These are phyloP conservation scores for Sporobolomyces pararoseus DNA, from an alignment of 768 basidiomycete species.

Conservation along the genomic window DNA sequence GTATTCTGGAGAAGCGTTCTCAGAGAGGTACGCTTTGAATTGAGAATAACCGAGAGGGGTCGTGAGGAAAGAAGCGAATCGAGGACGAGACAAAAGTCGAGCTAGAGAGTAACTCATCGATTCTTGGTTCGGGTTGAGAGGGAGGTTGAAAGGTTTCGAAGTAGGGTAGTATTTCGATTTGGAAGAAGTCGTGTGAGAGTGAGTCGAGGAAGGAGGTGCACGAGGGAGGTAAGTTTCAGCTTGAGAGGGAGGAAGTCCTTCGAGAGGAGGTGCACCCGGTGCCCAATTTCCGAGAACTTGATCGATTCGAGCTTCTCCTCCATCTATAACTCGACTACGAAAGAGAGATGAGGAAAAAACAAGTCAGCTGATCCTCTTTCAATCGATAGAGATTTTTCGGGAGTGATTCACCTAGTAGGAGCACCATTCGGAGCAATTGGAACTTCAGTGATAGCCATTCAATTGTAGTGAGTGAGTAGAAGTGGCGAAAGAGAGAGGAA, in stretches of 20 bases:
- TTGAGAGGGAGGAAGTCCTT: too few species aligned
- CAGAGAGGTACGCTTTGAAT: slow-evolving; percentile 24
- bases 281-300: too few species aligned
- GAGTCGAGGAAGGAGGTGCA: too few species aligned
- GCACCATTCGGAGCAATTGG: too few species aligned
- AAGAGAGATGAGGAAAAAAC: neutral
- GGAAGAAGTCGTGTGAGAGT: neutral
- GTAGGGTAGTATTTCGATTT: neutral
- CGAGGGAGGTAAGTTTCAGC: too few species aligned
- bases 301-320: too few species aligned
- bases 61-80: slow-evolving; percentile 20
- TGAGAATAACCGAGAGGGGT: slow-evolving; percentile 23
- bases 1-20: neutral
- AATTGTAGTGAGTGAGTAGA: too few species aligned
- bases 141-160: slow-evolving; percentile 5
- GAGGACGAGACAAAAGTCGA: slow-evolving; percentile 18
- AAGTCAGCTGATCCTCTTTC: neutral
- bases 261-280: too few species aligned
- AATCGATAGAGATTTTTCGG: too few species aligned
- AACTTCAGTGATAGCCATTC: too few species aligned
- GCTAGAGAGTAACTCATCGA: slow-evolving; percentile 21
- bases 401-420: too few species aligned
- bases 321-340: too few species aligned
- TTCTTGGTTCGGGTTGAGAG: slow-evolving; percentile 7
- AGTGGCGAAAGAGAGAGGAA: neutral